Evolutionary conservation across 1,139 yeast genomes (phyloP), one percentile per base, ranked within the genome.

Genomic region (Suhomyces atakaporum): DNA sequence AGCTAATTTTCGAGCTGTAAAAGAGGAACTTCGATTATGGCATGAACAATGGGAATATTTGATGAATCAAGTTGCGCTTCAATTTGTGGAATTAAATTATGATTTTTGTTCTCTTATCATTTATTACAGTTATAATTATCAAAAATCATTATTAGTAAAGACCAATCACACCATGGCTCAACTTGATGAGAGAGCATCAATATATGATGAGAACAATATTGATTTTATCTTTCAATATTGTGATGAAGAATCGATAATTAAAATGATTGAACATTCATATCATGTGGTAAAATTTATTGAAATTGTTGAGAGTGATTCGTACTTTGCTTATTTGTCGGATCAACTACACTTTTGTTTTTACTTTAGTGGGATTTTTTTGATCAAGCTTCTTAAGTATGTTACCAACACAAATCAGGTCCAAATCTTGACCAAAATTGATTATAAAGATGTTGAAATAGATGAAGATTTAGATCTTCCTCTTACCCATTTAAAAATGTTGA

Each of bases 11-110:
- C 35, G 39, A 7, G 35, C 54, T 2, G 70, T 62, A 26, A 51
- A 50, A 16, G 61, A 58, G 16, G 76, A 71, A 34, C 51, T 84
- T n/a, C 60, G 62, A 19, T 50, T 57, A 5, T 86, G 95, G 95
- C 66, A 74, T 42, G 77, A 74, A 3, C 84, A 79, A 52, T 86
- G 95, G 94, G 79, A 73, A 33, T 79, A 80, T 49, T 58, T 84
- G 14, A 79, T 84, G 53, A 75, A 75, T 35, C 92, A 84, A 54
- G 87, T 92, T 0, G 79, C 83, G 2, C 69, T 83, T 28, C 94
- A 86, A 53, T 84, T 85, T 60, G 84, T 84, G 7, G 92, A 84
- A 50, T 75, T 83, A 39, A 82, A 84, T 35, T 83, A 79, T 54
- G 79, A 84, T 56, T 84, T 81, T 47, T 77, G 84, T 36, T 70